Base-by-base conservation (phyloP, 805 yeast species). In the Saccharomycopsis malanga region DNA sequence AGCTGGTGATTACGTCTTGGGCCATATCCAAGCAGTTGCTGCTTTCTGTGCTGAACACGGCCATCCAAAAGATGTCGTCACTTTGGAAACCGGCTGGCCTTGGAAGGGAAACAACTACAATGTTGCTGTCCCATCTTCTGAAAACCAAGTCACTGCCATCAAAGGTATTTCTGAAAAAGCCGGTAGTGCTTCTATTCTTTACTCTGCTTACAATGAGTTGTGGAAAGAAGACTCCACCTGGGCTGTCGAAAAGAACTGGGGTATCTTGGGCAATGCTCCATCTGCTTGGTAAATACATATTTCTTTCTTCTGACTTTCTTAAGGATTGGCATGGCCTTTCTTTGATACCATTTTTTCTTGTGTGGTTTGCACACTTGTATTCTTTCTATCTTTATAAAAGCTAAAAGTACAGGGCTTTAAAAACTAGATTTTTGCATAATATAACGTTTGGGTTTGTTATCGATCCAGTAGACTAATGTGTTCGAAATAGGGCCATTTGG, bases 41-140 rank as follows among this genome's bases (percentile, higher is more conserved):
- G 25, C 29, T 6, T 48, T 48, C 41, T 48, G 52, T 25, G 4
- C 23, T 18, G 48, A 48, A 34, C 52, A 48, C 34, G 52, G 52
- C 47, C 51, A 58, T 25, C 53, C 57, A 22, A 77, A 77, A 61
- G 54, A 58, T 18, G 63, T 61, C 9, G 61, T 79, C 52, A 69
- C 79, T 54, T 70, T 78, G 50, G 86, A 80, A 64, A 72, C 82
- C 42, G 86, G 86, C 34, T 80, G 86, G 86, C 86, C 85, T 57
- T 72, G 81, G 15, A 58, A 68, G 56, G 85, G 86, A 57, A 60
- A 66, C 51, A 56, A 70, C 49, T 72, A 68, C 54, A 79, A 79
- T 46, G 52, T 54, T 39, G 77, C 79, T 54, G 79, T 78, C 32
- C 83, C 85, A 38, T 74, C 80, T 18, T 54, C 54, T 23, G 60